Base-by-base conservation (phyloP, 208 protist species). In the Crithidia bombi region DNA sequence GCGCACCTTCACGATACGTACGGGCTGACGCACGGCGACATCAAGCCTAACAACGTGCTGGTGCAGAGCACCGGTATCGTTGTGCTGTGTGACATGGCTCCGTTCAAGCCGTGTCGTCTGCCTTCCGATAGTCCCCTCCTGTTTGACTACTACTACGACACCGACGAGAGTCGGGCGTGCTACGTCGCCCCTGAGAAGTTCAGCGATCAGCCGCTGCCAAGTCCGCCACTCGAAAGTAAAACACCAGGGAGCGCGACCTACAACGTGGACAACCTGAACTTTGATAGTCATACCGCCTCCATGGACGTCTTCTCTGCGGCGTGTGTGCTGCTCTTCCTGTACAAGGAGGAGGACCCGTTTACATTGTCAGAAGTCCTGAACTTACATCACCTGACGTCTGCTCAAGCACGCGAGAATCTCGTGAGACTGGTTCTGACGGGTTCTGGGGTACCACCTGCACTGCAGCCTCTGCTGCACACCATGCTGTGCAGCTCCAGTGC, bases 71-170 rank as follows among this genome's bases (percentile, higher is more conserved):
- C 69, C 32, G 89, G 92, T 21, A 89, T 87, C 78, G 64, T 97
- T 10, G 87, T 90, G 50, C 49, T 98, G 15, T 84, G 73, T 7
- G 94, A 98, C 67, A 69, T 98, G 38, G 91, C 88, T 6, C 89
- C 86, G 14, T 97, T 91, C 69, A 98, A 98, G 65, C 90, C 92
- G 3, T 71, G 77, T 0, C 50, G 59, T 0, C 46, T 97, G 17
- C 85, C 87, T 0, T 61, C 79, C 0, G 81, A 92, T 74, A 92
- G 93, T 61, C 89, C 89, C 0, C 79, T 86, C 4, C 52, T 92
- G 23, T 97, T 94, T 63, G 75, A 87, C 36, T 96, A 94, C 66
- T 97, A 89, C 77, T 98, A 97, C 67, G 88, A 97, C 63, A 93
- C 86, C 0, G 88, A 90, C 28, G 91, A 95, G 65, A 86, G 75